Evolutionary conservation across 1,284 basidiomycete species (phyloP).

Genomic region (Naganishia liquefaciens): DNA sequence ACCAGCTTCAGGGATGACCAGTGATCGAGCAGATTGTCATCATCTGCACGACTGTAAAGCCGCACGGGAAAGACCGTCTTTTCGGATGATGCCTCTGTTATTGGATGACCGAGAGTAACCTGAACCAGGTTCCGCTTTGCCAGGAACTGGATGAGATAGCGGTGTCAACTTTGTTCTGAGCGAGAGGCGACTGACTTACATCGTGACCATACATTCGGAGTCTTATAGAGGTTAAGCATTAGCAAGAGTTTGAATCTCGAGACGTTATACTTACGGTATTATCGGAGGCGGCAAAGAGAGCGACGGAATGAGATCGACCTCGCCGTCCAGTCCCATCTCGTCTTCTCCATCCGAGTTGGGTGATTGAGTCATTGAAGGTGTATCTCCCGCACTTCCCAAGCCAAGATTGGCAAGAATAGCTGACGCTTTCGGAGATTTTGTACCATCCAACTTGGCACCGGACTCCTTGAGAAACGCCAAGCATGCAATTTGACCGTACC

Average conservation of each 20-base stretch:
- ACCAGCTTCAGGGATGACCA: slow-evolving; percentile 86
- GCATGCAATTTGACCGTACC: slow-evolving; percentile 88
- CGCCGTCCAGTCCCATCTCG: slow-evolving; percentile 46
- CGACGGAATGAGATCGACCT: slow-evolving; percentile 83
- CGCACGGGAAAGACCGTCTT: slow-evolving; percentile 55
- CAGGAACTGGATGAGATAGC: slow-evolving; percentile 55
- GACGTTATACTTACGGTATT: slow-evolving; percentile 65
- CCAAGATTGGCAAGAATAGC: slow-evolving; percentile 50
- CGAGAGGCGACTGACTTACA: slow-evolving; percentile 5
- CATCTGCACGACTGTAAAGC: slow-evolving; percentile 57
- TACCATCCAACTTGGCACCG: slow-evolving; percentile 49
- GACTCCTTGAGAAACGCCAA: slow-evolving; percentile 71
- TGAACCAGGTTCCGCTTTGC: slow-evolving; percentile 86
- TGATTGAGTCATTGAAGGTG: slow-evolving; percentile 46
- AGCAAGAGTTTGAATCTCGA: not conserved
- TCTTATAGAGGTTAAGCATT: slow-evolving; percentile 32
- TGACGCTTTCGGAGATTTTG: slow-evolving; percentile 25
- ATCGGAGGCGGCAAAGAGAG: slow-evolving; percentile 95
- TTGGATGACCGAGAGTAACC: slow-evolving; percentile 75
- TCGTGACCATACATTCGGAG: slow-evolving; percentile 54
- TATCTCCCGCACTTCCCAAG: slow-evolving; percentile 41
- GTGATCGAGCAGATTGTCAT: slow-evolving; percentile 51
- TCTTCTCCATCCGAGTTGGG: slow-evolving; percentile 67
- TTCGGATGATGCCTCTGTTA: slow-evolving; percentile 46
- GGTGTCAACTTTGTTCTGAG: not conserved